Percentiles rank a stretch among this genome's conserved stretches.
These are phyloP conservation scores for Sordariomycetes sp. DNA, from an alignment of 2,329 filamentous ascomycete genomes.

Conservation along the genomic window DNA sequence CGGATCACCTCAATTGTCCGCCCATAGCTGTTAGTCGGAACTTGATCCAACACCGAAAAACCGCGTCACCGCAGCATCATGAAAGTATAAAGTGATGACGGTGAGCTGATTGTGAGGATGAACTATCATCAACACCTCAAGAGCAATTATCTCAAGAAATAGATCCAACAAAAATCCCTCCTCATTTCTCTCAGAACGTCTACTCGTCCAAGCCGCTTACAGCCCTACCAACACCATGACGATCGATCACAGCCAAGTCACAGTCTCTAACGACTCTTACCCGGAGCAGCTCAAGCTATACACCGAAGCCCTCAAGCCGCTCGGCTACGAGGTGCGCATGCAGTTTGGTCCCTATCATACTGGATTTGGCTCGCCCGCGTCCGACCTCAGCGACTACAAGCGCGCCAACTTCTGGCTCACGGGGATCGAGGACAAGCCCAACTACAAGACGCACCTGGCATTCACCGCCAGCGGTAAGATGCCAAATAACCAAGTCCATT, in stretches of 20 bases:
- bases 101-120: no score
- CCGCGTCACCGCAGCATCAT: no score
- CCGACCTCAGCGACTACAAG: constrained; percentile 9
- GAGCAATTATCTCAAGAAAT: no score
- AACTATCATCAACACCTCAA: no score
- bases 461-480: constrained; percentile 19
- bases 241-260: constrained; percentile 24
- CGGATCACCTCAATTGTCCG: no score
- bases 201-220: no score
- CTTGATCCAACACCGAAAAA: no score
- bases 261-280: constrained; percentile 16
- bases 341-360: constrained; percentile 16
- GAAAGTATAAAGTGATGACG: no score
- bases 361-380: constrained; percentile 18
- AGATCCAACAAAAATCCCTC: no score
- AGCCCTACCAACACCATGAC: constrained; percentile 15
- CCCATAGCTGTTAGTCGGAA: no score
- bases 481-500: not conserved
- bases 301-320: constrained; percentile 20
- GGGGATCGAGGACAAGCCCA: constrained; percentile 5
- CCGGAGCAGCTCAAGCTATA: constrained; percentile 21
- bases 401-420: constrained; percentile 21
- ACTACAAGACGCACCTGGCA: constrained; percentile 16
- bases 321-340: constrained; percentile 22
- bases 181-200: constrained; percentile 40